Conservation (phyloP, 1,139 yeast genomes). For the Scheffersomyces illinoinensis region DNA sequence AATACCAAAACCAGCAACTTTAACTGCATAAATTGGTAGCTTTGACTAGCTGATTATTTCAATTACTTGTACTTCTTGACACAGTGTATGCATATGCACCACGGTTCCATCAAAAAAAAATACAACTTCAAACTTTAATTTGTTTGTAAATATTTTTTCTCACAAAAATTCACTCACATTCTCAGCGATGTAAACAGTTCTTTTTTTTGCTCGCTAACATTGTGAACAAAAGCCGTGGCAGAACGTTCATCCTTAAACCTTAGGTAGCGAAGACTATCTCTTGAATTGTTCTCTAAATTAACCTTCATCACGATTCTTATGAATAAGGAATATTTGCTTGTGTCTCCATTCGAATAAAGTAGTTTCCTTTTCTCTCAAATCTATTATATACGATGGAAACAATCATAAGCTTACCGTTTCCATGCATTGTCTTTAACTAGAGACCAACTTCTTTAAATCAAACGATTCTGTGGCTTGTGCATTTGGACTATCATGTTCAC, state of each 20-base stretch:
- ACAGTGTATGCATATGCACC: neutral
- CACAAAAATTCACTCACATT: neutral
- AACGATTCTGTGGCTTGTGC: neutral
- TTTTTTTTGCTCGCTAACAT: neutral
- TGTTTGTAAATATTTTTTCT: neutral
- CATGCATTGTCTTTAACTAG: neutral
- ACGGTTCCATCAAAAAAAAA: neutral
- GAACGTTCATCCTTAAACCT: neutral
- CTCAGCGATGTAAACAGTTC: neutral
- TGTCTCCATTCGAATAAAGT: neutral
- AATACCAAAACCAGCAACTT: neutral
- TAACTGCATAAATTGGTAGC: neutral
- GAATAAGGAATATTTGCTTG: neutral
- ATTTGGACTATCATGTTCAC: neutral
- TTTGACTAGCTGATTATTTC: neutral
- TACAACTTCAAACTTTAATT: neutral
- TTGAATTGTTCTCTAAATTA: neutral
- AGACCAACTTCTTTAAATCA: neutral
- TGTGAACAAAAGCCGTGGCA: neutral
- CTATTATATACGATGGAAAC: neutral
- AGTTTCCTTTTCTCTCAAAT: neutral
- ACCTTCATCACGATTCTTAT: neutral
- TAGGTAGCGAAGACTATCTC: neutral
- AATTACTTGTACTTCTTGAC: neutral
- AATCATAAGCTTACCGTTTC: neutral